Conservation (phyloP, 768 basidiomycete species). For the Astraeus odoratus region DNA sequence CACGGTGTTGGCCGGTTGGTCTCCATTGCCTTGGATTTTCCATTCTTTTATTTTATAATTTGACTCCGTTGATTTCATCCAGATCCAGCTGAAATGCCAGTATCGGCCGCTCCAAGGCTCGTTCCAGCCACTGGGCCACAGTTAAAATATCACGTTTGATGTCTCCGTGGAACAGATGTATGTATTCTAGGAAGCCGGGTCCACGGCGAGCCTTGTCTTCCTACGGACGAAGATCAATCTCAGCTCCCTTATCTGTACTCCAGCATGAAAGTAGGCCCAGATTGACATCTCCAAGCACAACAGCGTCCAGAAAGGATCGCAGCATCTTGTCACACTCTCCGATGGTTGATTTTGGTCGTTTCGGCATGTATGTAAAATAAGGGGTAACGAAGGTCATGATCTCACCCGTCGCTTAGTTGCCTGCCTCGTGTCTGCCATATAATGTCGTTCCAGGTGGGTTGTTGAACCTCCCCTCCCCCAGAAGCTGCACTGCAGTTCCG, state of each 20-base stretch:
- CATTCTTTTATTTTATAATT: too few relatives aligned
- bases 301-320: conserved; percentile 6
- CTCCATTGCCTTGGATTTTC: too few relatives aligned
- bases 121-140: too few relatives aligned
- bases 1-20: conserved; percentile 19
- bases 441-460: conserved; percentile 19
- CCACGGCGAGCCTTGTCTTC: not conserved
- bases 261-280: not conserved
- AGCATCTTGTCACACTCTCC: conserved; percentile 2
- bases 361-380: too few relatives aligned
- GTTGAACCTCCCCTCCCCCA: conserved; percentile 15
- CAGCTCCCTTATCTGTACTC: not conserved
- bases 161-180: not conserved
- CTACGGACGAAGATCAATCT: not conserved
- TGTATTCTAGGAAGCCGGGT: not conserved
- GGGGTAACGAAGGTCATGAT: conserved; percentile 19
- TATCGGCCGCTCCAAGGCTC: too few relatives aligned
- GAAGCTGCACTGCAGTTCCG: too few relatives aligned
- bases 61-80: too few relatives aligned
- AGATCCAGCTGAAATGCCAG: too few relatives aligned
- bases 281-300: conserved; percentile 4
- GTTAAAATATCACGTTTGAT: not conserved
- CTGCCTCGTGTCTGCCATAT: conserved; percentile 31
- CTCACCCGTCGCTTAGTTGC: conserved; percentile 26
- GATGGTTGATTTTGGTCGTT: conserved; percentile 17